Evolutionary conservation across 2,329 filamentous ascomycete genomes (phyloP).

Genomic region (Grosmannia penicillata): DNA sequence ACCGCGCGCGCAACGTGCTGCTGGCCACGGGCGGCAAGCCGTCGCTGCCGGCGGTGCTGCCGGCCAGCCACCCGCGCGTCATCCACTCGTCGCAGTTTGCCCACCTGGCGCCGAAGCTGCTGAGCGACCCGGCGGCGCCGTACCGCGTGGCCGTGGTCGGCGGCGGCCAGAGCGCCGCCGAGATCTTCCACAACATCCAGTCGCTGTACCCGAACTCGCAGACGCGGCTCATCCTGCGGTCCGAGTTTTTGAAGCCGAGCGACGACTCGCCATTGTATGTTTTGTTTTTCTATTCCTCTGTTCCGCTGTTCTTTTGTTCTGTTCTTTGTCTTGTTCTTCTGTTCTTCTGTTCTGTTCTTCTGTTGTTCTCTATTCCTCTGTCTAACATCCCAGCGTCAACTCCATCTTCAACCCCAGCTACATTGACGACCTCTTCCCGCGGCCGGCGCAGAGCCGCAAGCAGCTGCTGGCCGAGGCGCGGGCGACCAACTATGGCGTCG

Average conservation of each 20-base stretch:
- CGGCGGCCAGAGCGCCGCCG: slow-evolving; percentile 81
- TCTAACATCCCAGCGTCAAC: slow-evolving; percentile 52
- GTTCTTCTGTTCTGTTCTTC: neutral
- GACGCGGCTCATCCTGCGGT: slow-evolving; percentile 67
- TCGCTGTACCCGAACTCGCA: slow-evolving; percentile 66
- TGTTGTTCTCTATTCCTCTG: neutral
- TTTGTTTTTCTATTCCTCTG: slow-evolving; percentile 10
- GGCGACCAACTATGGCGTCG: slow-evolving; percentile 87
- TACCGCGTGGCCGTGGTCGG: slow-evolving; percentile 77
- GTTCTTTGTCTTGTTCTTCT: slow-evolving; percentile 1
- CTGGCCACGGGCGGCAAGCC: slow-evolving; percentile 46
- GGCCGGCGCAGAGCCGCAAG: slow-evolving; percentile 46
- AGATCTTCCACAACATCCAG: slow-evolving; percentile 87
- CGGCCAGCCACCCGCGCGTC: slow-evolving; percentile 54
- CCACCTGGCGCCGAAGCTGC: slow-evolving; percentile 43
- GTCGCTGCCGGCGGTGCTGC: slow-evolving; percentile 56
- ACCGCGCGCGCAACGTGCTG: slow-evolving; percentile 50
- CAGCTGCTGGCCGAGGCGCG: slow-evolving; percentile 52
- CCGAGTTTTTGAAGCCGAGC: slow-evolving; percentile 71
- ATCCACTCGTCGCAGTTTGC: slow-evolving; percentile 85
- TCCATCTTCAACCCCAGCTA: slow-evolving; percentile 88
- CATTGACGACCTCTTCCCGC: slow-evolving; percentile 61
- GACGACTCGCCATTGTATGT: slow-evolving; percentile 92
- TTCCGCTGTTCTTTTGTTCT: neutral
- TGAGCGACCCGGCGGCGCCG: slow-evolving; percentile 36